Conservation (phyloP, 2,329 filamentous ascomycete species). For the Chaetoscypha palmicola region DNA sequence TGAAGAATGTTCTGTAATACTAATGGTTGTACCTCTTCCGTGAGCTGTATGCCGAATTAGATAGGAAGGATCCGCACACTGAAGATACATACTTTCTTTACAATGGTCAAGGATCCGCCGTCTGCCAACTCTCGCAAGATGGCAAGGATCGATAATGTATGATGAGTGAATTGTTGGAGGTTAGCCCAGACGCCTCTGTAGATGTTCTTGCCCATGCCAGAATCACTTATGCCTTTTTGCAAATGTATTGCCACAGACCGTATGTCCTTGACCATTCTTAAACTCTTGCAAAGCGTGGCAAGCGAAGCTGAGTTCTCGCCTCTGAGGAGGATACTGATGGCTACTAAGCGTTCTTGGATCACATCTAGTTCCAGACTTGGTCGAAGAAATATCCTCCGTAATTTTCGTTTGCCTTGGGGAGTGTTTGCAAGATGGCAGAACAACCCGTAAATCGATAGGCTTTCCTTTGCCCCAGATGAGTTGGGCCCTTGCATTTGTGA, state of each 20-base stretch:
- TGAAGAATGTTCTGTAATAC: slow-evolving; percentile 60
- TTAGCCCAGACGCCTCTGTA: slow-evolving; percentile 65
- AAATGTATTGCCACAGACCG: slow-evolving; percentile 61
- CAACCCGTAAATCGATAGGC: slow-evolving; percentile 74
- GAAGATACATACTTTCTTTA: slow-evolving; percentile 41
- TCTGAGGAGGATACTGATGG: slow-evolving; percentile 59
- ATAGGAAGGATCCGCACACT: neutral
- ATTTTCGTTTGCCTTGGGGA: slow-evolving; percentile 64
- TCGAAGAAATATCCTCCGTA: slow-evolving; percentile 76
- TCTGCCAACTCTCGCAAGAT: slow-evolving; percentile 50
- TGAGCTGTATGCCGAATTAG: slow-evolving; percentile 38
- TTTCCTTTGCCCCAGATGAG: slow-evolving; percentile 65
- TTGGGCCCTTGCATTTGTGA: slow-evolving; percentile 67
- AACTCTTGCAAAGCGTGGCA: slow-evolving; percentile 47
- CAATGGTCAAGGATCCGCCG: slow-evolving; percentile 44
- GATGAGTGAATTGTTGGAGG: slow-evolving; percentile 64
- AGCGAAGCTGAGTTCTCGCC: slow-evolving; percentile 58
- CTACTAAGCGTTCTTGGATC: slow-evolving; percentile 65
- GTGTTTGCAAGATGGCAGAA: slow-evolving; percentile 71
- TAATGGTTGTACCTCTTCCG: slow-evolving; percentile 50
- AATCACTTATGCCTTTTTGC: slow-evolving; percentile 65
- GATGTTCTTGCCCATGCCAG: slow-evolving; percentile 37
- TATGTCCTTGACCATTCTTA: slow-evolving; percentile 73
- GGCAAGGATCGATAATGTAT: slow-evolving; percentile 63
- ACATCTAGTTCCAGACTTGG: slow-evolving; percentile 62